phyloP scores from a whole-genome alignment of 2,329 filamentous ascomycete species.

The Chaetomium sp. region DNA sequence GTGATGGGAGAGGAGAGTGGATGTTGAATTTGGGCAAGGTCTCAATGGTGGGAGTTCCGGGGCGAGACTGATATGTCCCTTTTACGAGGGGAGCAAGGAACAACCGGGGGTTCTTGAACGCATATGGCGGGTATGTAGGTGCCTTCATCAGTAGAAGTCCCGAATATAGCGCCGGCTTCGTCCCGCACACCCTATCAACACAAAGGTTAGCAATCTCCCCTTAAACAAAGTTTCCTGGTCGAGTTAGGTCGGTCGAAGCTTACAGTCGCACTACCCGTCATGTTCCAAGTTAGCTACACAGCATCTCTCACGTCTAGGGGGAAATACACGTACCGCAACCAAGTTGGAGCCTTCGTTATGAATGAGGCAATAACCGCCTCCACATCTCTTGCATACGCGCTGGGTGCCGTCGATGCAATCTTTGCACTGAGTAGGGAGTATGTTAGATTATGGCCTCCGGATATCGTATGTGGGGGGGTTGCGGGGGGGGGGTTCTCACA shows the following conservation, averaged over 20 bases:
- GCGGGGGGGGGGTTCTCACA: conserved; percentile 39
- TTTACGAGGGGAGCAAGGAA: too few species aligned
- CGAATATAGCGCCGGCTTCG: conserved; percentile 1
- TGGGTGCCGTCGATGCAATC: conserved; percentile 68
- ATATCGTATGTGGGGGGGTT: neutral
- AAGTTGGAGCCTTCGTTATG: conserved; percentile 74
- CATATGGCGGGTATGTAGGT: neutral
- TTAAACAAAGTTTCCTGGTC: neutral
- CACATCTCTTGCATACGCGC: conserved; percentile 63
- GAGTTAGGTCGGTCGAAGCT: conserved; percentile 11
- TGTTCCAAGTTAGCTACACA: conserved; percentile 6
- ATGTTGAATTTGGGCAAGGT: too few species aligned
- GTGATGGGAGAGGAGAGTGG: too few species aligned
- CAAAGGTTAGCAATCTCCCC: neutral
- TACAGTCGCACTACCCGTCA: conserved; percentile 42
- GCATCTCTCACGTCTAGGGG: neutral
- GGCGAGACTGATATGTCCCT: too few species aligned
- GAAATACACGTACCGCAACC: conserved; percentile 16
- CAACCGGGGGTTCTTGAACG: neutral
- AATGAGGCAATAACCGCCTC: conserved; percentile 72
- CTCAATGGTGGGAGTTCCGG: too few species aligned
- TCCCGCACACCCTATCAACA: conserved; percentile 7
- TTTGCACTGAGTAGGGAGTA: conserved; percentile 52
- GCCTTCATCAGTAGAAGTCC: conserved; percentile 5
- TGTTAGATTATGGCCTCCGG: neutral